Percentiles rank a stretch among this genome's conserved stretches.
Evolutionary conservation across 2,329 filamentous ascomycete genomes (phyloP).

Genomic region (Beauveria bassiana): DNA sequence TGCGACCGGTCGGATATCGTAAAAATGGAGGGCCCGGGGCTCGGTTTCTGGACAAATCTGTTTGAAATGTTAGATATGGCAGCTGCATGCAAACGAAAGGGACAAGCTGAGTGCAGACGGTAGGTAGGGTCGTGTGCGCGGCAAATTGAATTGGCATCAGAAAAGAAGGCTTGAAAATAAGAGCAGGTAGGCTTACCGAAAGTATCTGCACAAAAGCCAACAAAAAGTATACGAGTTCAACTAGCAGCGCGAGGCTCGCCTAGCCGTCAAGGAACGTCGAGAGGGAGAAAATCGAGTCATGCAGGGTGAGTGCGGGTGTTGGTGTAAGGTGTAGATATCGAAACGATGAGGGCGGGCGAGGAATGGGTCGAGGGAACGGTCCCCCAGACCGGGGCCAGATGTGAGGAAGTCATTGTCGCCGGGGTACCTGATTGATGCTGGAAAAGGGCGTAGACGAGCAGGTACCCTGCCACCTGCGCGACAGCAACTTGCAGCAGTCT

Average conservation of each 20-base stretch:
- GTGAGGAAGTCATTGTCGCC: conserved; percentile 10
- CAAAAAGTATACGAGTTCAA: background rate
- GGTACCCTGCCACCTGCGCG: background rate
- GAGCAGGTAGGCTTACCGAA: conserved; percentile 1
- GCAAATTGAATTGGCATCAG: background rate
- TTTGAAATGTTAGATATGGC: background rate
- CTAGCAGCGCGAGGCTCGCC: background rate
- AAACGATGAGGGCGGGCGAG: conserved; percentile 17
- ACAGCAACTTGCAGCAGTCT: background rate
- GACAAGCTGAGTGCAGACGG: background rate
- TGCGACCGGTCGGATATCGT: conserved; percentile 8
- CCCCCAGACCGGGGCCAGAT: conserved; percentile 15
- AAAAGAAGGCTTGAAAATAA: background rate
- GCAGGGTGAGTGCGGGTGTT: conserved; percentile 12
- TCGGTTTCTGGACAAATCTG: background rate
- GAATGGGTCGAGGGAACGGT: conserved; percentile 19
- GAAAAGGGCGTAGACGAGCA: background rate
- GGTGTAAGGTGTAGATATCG: conserved; percentile 19
- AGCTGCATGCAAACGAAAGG: background rate
- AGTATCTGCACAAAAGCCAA: background rate
- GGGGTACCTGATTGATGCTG: background rate
- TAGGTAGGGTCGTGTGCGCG: conserved; percentile 3
- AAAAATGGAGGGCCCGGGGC: background rate
- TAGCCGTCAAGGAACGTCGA: conserved; percentile 5
- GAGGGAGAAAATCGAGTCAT: conserved; percentile 11